Evolutionary conservation across 1,284 basidiomycete genomes (phyloP).

Genomic region (Trametes polyzona): DNA sequence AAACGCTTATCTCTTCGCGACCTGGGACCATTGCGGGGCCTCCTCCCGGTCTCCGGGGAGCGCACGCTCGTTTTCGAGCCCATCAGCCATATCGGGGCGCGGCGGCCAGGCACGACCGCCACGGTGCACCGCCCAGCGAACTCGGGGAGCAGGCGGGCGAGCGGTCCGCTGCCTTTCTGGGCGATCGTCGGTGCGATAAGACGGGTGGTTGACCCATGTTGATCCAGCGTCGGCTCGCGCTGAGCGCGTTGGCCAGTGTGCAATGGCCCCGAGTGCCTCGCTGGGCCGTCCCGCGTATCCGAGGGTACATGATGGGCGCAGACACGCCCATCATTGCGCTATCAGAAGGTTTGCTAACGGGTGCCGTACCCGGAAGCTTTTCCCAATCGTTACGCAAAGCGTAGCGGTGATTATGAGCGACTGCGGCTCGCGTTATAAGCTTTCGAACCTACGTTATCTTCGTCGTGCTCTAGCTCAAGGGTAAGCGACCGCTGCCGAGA

Average conservation of each 20-base stretch:
- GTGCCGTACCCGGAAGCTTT: neutral
- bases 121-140: constrained; percentile 4
- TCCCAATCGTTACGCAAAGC: constrained; percentile 1
- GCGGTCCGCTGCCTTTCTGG: constrained; percentile 9
- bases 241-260: no score
- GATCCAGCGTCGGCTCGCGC: constrained; percentile 1
- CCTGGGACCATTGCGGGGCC: constrained; percentile 9
- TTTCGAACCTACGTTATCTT: neutral
- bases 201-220: constrained; percentile 6
- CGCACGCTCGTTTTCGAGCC: constrained; percentile 6
- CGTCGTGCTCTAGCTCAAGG: neutral
- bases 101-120: constrained; percentile 10
- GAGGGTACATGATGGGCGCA: neutral
- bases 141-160: neutral
- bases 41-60: neutral
- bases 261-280: neutral
- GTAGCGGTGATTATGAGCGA: constrained; percentile 5
- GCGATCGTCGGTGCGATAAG: constrained; percentile 17
- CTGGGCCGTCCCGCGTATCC: constrained; percentile 9
- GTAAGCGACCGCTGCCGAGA: neutral
- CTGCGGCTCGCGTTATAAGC: neutral
- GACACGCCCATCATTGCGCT: neutral
- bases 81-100: constrained; percentile 11
- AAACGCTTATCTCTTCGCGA: constrained; percentile 5
- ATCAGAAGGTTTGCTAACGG: neutral